Evolutionary conservation across 2,329 filamentous ascomycete species (phyloP), one percentile per base, ranked within the genome.

Genomic region (Colletotrichum sp.): DNA sequence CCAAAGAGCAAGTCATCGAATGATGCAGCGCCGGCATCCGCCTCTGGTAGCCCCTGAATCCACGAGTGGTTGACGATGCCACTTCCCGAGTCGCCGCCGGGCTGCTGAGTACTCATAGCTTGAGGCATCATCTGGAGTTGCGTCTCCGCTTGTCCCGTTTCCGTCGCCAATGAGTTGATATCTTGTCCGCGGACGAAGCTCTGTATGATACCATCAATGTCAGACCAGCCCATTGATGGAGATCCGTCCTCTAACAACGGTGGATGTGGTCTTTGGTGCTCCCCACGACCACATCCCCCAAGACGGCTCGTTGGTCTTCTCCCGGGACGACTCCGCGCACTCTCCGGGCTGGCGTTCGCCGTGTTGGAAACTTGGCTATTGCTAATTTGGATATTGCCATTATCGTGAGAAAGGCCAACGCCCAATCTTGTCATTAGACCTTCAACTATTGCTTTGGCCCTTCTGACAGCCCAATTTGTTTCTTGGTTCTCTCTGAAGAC

Each of bases 401-500:
- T 38, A 13, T 21, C 5, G 5, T 36, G 21, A 21, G n/a, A 9
- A 43, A 72, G 18, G 16, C 55, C 63, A 10, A 87, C 84, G 1
- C 83, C 83, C 63, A 89, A 83, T 18, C 85, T 83, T 71, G 85
- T 84, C 85, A 88, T 88, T 14, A 89, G 78, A 38, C 83, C 84
- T 56, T 87, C 80, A 0, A 89, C 85, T 13, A 89, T 86, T 0
- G 84, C 83, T 9, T 84, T 83, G 0, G 88, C 88, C 28, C 86
- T 85, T 38, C 85, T 82, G 0, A 89, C 87, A 0, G 88, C 87
- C 78, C 85, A 87, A 28, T 89, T 89, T 0, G 87, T 89, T 74
- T 87, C 87, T 65, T 88, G 85, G 34, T 90, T 89, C 38, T 88
- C 85, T 16, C 83, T 79, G 28, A 90, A 88, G 0, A 89, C 85